phyloP scores from a whole-genome alignment of 306 rosid species.

The Vachellia pachyceras region DNA sequence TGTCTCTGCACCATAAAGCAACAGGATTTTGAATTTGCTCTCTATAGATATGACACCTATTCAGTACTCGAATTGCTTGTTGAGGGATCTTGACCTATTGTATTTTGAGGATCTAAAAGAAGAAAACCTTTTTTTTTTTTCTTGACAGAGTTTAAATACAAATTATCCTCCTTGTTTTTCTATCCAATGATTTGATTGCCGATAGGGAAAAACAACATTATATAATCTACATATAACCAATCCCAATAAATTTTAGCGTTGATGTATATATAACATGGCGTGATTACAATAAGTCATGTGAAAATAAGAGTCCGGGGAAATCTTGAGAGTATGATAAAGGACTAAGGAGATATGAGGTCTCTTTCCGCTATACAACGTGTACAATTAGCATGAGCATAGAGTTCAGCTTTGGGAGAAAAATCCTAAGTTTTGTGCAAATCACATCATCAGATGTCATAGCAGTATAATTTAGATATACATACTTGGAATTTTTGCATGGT shows the following conservation, averaged over 20 bases:
- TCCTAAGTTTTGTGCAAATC: slow-evolving; percentile 43
- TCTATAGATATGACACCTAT: not conserved
- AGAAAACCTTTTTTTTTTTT: not conserved
- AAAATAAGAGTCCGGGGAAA: not conserved
- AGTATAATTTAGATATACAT: slow-evolving; percentile 16
- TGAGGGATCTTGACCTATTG: not conserved
- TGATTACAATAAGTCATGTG: not conserved
- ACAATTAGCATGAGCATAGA: slow-evolving; percentile 19
- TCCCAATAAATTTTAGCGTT: no score
- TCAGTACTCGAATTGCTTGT: not conserved
- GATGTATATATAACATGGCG: not conserved
- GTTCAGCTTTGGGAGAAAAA: slow-evolving; percentile 31
- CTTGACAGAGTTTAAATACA: not conserved
- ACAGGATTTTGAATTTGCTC: not conserved
- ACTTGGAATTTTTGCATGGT: slow-evolving; percentile 32
- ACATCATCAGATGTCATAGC: slow-evolving; percentile 45
- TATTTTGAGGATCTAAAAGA: not conserved
- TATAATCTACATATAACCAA: no score
- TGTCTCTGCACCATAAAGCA: slow-evolving; percentile 32
- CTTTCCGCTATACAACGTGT: slow-evolving; percentile 19
- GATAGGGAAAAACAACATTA: no score
- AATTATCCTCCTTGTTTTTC: not conserved
- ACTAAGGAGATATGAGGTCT: no score
- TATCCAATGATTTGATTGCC: no score
- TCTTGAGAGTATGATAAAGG: slow-evolving; percentile 19